Evolutionary conservation across 2,329 filamentous ascomycete genomes (phyloP).

Genomic region (Aplosporella prunicola): DNA sequence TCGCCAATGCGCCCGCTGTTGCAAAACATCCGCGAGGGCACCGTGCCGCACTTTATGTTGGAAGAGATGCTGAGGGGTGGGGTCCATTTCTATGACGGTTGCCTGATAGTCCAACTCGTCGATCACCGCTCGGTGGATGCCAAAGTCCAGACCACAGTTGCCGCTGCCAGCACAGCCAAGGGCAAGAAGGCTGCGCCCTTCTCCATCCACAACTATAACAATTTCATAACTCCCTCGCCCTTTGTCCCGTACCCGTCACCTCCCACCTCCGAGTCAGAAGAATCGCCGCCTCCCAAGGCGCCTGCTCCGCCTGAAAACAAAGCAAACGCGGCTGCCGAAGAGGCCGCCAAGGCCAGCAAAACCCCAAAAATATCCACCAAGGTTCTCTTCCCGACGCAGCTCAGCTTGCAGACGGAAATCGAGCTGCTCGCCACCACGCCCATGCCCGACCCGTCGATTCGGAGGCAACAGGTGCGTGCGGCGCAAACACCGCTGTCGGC

Average conservation of each 20-base stretch:
- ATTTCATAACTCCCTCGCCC: conserved; percentile 80
- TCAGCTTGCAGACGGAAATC: conserved; percentile 67
- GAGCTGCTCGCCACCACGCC: conserved; percentile 66
- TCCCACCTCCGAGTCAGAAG: conserved; percentile 16
- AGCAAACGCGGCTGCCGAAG: conserved; percentile 14
- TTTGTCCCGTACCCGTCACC: conserved; percentile 59
- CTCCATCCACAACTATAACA: conserved; percentile 88
- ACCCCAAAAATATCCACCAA: conserved; percentile 44
- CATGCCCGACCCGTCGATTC: conserved; percentile 39
- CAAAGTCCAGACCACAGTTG: conserved; percentile 43
- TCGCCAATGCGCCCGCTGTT: conserved; percentile 80
- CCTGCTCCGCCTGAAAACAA: conserved; percentile 17
- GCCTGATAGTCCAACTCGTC: conserved; percentile 87
- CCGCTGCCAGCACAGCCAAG: conserved; percentile 39
- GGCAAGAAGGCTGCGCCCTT: conserved; percentile 56
- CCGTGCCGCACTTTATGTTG: conserved; percentile 81
- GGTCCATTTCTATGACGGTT: conserved; percentile 85
- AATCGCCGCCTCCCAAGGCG: conserved; percentile 13
- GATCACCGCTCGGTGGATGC: conserved; percentile 65
- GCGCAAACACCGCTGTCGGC: conserved; percentile 37
- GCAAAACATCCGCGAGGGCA: conserved; percentile 65
- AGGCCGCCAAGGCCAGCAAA: conserved; percentile 39
- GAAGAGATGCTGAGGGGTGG: conserved; percentile 62
- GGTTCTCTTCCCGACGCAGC: conserved; percentile 74
- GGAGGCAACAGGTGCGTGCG: conserved; percentile 38